Percentiles rank a stretch among this genome's conserved stretches.
Conservation (phyloP, 306 rosid species). For the Cucumis cinereus region DNA sequence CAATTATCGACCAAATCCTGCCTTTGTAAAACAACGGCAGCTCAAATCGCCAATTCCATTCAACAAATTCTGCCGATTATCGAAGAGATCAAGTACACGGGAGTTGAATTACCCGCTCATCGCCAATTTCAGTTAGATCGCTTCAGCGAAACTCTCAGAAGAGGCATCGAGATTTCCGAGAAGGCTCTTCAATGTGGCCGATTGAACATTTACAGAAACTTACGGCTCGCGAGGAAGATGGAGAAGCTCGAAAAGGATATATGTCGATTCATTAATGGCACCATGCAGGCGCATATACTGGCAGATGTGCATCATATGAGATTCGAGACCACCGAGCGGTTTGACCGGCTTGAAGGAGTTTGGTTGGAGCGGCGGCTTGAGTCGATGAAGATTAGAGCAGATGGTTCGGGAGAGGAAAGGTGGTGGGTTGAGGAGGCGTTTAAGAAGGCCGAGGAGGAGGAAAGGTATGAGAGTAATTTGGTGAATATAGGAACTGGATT, state of each 20-base stretch:
- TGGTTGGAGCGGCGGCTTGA: slow-evolving; percentile 44
- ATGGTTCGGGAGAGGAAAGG: slow-evolving; percentile 21
- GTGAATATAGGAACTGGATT: slow-evolving; percentile 37
- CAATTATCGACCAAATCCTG: slow-evolving; percentile 38
- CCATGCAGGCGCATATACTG: slow-evolving; percentile 46
- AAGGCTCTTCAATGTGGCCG: slow-evolving; percentile 45
- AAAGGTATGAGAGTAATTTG: slow-evolving; percentile 24
- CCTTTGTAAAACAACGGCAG: slow-evolving; percentile 46
- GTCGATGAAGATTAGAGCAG: slow-evolving; percentile 50
- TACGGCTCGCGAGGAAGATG: slow-evolving; percentile 49
- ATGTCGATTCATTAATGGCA: slow-evolving; percentile 34
- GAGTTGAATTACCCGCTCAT: slow-evolving; percentile 43
- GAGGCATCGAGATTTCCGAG: slow-evolving; percentile 48
- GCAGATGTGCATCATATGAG: slow-evolving; percentile 70
- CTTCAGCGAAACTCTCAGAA: slow-evolving; percentile 40
- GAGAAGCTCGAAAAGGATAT: slow-evolving; percentile 65
- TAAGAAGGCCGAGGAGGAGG: slow-evolving; percentile 40
- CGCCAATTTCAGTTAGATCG: slow-evolving; percentile 59
- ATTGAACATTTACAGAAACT: slow-evolving; percentile 68
- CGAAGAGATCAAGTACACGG: slow-evolving; percentile 66
- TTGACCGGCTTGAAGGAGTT: slow-evolving; percentile 41
- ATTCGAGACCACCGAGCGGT: slow-evolving; percentile 37
- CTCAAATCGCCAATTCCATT: slow-evolving; percentile 25
- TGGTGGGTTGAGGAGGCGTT: slow-evolving; percentile 61
- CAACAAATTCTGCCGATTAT: slow-evolving; percentile 35